Conservation (phyloP, 257 asterid species). For the Cordia subcordata region DNA sequence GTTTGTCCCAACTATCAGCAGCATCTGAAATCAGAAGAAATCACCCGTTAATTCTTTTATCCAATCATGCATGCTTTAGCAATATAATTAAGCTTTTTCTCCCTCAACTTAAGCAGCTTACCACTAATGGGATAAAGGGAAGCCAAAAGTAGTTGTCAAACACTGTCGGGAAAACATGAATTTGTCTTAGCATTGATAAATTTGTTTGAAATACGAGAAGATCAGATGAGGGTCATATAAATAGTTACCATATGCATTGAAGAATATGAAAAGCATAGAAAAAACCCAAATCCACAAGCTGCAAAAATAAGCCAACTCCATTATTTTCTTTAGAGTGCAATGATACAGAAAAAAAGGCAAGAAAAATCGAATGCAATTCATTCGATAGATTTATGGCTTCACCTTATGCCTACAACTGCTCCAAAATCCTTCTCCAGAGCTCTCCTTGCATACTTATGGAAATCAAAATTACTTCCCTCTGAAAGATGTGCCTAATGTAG, state of each 20-base stretch:
- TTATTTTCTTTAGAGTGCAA: background rate
- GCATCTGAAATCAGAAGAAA: conserved; percentile 33
- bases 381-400: background rate
- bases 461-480: conserved; percentile 48
- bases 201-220: background rate
- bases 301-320: conserved; percentile 14
- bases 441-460: conserved; percentile 57
- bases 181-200: conserved; percentile 6
- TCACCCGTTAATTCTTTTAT: background rate
- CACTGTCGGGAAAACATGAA: conserved; percentile 30
- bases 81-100: background rate
- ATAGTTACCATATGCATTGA: conserved; percentile 64
- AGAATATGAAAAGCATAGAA: conserved; percentile 75
- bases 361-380: too few relatives aligned
- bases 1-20: conserved; percentile 61
- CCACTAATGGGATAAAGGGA: conserved; percentile 69
- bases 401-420: conserved; percentile 73
- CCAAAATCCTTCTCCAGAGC: conserved; percentile 65
- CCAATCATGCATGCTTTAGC: background rate
- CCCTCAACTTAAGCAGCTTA: conserved; percentile 16
- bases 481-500: conserved; percentile 61
- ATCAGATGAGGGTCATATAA: conserved; percentile 1
- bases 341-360: too few relatives aligned
- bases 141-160: conserved; percentile 67
- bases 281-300: conserved; percentile 74